A percentile compares a stretch with the other conserved stretches of the same genome.
Evolutionary conservation across 2,329 filamentous ascomycete genomes (phyloP).

Genomic region (Arthrinium puccinioides): DNA sequence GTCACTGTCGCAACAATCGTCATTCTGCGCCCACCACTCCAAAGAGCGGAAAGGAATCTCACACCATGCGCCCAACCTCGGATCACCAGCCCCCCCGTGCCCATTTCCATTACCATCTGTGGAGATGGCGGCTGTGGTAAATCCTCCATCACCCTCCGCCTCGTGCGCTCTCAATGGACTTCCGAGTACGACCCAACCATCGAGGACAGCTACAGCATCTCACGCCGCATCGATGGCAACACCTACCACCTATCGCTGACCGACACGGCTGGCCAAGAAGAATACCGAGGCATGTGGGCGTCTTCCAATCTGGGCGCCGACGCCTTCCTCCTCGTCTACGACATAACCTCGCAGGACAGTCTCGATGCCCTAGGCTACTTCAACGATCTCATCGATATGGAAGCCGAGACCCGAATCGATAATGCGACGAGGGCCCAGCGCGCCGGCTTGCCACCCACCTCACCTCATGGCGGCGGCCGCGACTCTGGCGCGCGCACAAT

Average conservation of each 20-base stretch:
- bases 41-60: too few species aligned
- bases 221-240: conserved; percentile 71
- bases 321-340: conserved; percentile 79
- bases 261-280: conserved; percentile 84
- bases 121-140: conserved; percentile 82
- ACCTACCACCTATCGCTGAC: conserved; percentile 73
- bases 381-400: conserved; percentile 77
- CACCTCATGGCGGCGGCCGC: conserved; percentile 13
- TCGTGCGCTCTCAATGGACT: conserved; percentile 78
- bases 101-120: conserved; percentile 74
- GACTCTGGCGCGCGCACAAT: conserved; percentile 42
- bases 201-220: conserved; percentile 80
- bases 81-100: conserved; percentile 35
- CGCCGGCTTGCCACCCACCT: conserved; percentile 27
- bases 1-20: too few species aligned
- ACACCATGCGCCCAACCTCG: conserved; percentile 3
- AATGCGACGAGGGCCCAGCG: conserved; percentile 46
- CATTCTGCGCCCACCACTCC: too few species aligned
- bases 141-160: conserved; percentile 75
- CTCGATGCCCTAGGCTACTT: conserved; percentile 71
- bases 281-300: conserved; percentile 84
- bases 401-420: conserved; percentile 62
- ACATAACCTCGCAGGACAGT: conserved; percentile 66
- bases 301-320: conserved; percentile 71
- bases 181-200: conserved; percentile 76